phyloP scores from a whole-genome alignment of 2,329 filamentous ascomycete genomes.

The Didymella segeticola region DNA sequence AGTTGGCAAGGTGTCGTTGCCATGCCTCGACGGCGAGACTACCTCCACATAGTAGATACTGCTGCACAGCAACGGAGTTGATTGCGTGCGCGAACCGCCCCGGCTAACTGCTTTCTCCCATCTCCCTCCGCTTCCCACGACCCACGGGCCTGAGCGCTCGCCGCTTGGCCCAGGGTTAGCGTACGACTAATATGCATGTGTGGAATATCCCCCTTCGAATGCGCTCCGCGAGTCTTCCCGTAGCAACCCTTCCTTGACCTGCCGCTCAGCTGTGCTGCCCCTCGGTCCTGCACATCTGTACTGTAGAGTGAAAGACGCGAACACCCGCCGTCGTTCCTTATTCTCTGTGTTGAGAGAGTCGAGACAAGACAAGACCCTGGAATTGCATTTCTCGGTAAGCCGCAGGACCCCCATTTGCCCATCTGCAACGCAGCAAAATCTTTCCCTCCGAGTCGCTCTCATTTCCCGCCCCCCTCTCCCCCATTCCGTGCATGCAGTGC shows the following conservation, averaged over 20 bases:
- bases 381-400: constrained; percentile 43
- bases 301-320: constrained; percentile 30
- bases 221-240: constrained; percentile 34
- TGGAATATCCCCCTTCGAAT: constrained; percentile 41
- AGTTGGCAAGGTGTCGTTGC: too few species aligned
- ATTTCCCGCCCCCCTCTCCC: constrained; percentile 39
- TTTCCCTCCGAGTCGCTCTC: constrained; percentile 37
- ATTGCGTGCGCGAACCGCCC: constrained; percentile 16
- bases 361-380: too few species aligned
- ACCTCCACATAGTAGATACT: too few species aligned
- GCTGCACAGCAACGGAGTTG: constrained; percentile 8
- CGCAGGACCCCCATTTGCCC: constrained; percentile 31
- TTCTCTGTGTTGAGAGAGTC: constrained; percentile 14
- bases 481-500: constrained; percentile 33
- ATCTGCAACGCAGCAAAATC: constrained; percentile 44
- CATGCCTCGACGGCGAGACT: constrained; percentile 1
- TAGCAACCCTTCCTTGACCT: constrained; percentile 26
- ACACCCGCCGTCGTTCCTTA: constrained; percentile 46
- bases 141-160: constrained; percentile 20
- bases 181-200: constrained; percentile 31
- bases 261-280: constrained; percentile 32
- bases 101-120: constrained; percentile 15
- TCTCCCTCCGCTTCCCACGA: constrained; percentile 18
- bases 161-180: constrained; percentile 39
- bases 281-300: constrained; percentile 30